Conservation (phyloP, 1,139 yeast genomes). For the Oligophagozyma castellii region DNA sequence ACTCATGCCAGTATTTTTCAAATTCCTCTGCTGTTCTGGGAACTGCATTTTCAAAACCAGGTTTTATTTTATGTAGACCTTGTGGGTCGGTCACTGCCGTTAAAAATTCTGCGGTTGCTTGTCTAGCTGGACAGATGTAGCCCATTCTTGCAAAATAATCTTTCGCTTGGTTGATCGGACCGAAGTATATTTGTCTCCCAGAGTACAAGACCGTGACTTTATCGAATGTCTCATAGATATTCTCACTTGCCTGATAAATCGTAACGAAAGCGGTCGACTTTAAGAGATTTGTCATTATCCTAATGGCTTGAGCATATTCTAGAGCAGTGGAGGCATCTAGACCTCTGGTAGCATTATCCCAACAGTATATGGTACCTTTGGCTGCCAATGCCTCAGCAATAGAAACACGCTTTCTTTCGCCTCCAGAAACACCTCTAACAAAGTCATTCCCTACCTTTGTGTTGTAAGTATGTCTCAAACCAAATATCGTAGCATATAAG, state of each 20-base stretch:
- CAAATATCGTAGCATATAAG: conserved; percentile 38
- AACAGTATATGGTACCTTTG: conserved; percentile 38
- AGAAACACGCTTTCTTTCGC: conserved; percentile 74
- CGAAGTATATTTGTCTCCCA: conserved; percentile 34
- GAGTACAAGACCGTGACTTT: conserved; percentile 31
- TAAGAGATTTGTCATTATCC: conserved; percentile 27
- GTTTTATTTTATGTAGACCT: conserved; percentile 23
- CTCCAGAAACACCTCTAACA: conserved; percentile 73
- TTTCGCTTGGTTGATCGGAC: conserved; percentile 30
- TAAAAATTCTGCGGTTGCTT: conserved; percentile 44
- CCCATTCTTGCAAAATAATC: conserved; percentile 36
- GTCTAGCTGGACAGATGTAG: conserved; percentile 39
- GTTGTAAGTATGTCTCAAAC: conserved; percentile 50
- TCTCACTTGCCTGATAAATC: conserved; percentile 35
- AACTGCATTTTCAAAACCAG: conserved; percentile 44
- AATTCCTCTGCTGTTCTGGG: conserved; percentile 64
- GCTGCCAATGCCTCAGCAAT: conserved; percentile 48
- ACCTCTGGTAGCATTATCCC: conserved; percentile 56
- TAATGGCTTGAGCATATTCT: conserved; percentile 32
- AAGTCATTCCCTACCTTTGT: conserved; percentile 61
- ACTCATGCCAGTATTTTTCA: conserved; percentile 48
- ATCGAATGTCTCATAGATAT: conserved; percentile 34
- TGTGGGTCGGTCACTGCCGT: conserved; percentile 41
- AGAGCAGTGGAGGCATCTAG: conserved; percentile 46
- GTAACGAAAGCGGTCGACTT: conserved; percentile 32